phyloP scores from a whole-genome alignment of 305 asterid genomes.

The Withania somnifera region DNA sequence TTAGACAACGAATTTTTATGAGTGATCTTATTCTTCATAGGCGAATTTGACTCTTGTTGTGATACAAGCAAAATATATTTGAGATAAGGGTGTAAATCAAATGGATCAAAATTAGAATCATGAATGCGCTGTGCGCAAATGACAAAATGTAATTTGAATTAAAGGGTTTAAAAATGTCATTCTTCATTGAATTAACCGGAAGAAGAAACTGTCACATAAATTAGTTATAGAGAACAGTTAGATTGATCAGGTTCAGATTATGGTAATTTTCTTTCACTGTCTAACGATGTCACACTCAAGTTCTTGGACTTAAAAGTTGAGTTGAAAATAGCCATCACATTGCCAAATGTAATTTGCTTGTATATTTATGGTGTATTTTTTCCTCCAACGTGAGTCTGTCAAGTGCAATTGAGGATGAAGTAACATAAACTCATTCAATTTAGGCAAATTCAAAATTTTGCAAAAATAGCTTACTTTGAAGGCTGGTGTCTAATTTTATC shows the following conservation, averaged over 20 bases:
- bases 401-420: background rate
- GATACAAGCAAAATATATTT: background rate
- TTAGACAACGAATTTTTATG: background rate
- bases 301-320: background rate
- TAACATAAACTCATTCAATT: background rate
- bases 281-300: background rate
- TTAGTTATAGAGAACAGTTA: background rate
- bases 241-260: background rate
- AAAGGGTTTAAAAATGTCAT: background rate
- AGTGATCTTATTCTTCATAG: background rate
- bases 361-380: background rate
- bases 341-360: background rate
- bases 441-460: background rate
- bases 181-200: background rate
- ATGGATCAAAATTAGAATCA: no score
- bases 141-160: no score
- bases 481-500: background rate
- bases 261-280: background rate
- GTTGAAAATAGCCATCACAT: background rate
- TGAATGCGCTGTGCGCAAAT: no score
- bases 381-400: background rate
- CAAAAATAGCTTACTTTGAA: background rate
- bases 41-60: background rate
- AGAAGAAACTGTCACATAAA: background rate
- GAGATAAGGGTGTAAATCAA: background rate